These are phyloP conservation scores for Backusella morwellensis DNA, from an alignment of 192 early-diverging fungal species.

Conservation along the genomic window DNA sequence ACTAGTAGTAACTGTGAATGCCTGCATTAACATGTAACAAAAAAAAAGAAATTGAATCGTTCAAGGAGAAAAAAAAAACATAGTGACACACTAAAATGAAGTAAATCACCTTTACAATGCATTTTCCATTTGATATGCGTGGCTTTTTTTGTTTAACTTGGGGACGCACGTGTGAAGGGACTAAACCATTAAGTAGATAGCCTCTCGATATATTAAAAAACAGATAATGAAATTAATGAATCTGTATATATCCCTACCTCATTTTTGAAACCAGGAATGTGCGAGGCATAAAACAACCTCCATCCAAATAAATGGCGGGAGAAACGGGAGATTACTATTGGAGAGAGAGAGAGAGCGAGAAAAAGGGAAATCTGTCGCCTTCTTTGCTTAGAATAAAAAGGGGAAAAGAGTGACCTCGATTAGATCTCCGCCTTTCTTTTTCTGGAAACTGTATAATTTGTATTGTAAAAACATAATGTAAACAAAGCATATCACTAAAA, in stretches of 20 bases:
- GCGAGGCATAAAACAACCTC: background rate
- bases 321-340: background rate
- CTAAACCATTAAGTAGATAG: background rate
- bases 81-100: background rate
- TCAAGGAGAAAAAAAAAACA: background rate
- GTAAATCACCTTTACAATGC: background rate
- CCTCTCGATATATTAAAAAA: background rate
- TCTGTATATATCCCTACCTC: background rate
- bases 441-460: background rate
- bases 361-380: background rate
- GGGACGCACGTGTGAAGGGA: background rate
- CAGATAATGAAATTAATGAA: background rate
- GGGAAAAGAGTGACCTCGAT: background rate
- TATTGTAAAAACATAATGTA: background rate
- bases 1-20: background rate
- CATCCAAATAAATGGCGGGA: background rate
- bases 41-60: background rate
- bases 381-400: background rate
- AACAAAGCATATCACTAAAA: background rate
- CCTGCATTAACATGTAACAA: background rate
- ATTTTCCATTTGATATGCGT: background rate
- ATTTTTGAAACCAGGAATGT: background rate
- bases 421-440: background rate
- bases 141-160: background rate
- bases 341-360: background rate